These are phyloP conservation scores for Boletus sensibilis DNA, from an alignment of 768 basidiomycete species.

Conservation along the genomic window DNA sequence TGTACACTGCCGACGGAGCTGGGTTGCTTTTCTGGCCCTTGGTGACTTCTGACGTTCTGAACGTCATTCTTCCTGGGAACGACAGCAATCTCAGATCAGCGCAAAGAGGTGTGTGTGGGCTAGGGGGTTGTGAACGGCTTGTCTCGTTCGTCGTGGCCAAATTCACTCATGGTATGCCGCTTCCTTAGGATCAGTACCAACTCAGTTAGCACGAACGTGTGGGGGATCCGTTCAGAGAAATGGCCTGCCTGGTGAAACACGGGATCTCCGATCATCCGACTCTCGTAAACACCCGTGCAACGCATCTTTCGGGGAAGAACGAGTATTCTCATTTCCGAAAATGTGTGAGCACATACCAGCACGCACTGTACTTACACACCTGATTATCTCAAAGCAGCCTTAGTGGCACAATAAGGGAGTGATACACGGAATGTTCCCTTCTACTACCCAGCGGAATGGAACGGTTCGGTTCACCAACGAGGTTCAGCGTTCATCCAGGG, in stretches of 20 bases:
- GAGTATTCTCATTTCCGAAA: conserved; percentile 22
- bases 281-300: conserved; percentile 13
- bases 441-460: conserved; percentile 11
- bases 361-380: background rate
- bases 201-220: background rate
- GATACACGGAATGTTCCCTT: conserved; percentile 10
- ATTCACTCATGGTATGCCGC: background rate
- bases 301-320: conserved; percentile 7
- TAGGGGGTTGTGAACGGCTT: background rate
- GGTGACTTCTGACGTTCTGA: conserved; percentile 15
- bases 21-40: conserved; percentile 7
- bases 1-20: conserved; percentile 13
- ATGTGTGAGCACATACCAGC: background rate
- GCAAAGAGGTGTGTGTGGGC: background rate
- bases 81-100: conserved; percentile 23
- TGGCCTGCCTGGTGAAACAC: background rate
- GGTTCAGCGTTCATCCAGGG: conserved; percentile 13
- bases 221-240: conserved; percentile 6
- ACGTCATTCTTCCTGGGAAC: background rate
- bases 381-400: conserved; percentile 17
- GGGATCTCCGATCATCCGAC: conserved; percentile 8
- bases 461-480: conserved; percentile 10
- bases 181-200: background rate
- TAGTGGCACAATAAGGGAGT: conserved; percentile 11
- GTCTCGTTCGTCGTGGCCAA: background rate